Conservation (phyloP, 2,329 filamentous ascomycete genomes). For the Apiospora rasikravindrae region DNA sequence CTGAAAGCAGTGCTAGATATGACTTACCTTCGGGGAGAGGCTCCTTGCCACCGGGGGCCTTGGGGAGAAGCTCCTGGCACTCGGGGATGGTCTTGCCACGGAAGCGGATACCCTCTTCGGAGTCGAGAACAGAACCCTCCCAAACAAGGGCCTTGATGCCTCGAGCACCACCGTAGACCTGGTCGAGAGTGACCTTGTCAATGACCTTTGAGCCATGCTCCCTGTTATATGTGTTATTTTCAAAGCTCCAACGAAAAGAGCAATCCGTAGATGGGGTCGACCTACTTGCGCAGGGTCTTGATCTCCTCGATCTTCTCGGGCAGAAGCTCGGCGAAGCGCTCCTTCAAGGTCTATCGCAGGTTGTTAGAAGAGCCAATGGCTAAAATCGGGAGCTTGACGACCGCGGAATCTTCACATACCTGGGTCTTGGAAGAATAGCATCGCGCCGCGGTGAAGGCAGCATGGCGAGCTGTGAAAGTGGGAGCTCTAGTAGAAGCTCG, state of each 20-base stretch:
- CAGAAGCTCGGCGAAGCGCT: slow-evolving; percentile 94
- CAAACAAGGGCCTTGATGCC: slow-evolving; percentile 98
- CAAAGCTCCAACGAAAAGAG: slow-evolving; percentile 17
- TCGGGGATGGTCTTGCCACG: slow-evolving; percentile 99
- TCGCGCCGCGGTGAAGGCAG: slow-evolving; percentile 81
- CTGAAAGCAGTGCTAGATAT: background rate
- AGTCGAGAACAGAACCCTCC: slow-evolving; percentile 98
- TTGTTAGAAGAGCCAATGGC: slow-evolving; percentile 27
- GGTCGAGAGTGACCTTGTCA: slow-evolving; percentile 97
- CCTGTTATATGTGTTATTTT: slow-evolving; percentile 53
- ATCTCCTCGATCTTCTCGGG: slow-evolving; percentile 98
- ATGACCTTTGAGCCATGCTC: slow-evolving; percentile 95
- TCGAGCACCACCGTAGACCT: slow-evolving; percentile 98
- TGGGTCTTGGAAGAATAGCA: slow-evolving; percentile 94
- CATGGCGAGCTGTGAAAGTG: slow-evolving; percentile 70
- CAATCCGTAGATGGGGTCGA: slow-evolving; percentile 30
- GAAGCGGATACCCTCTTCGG: slow-evolving; percentile 99
- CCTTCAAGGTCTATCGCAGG: slow-evolving; percentile 81
- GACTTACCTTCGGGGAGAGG: slow-evolving; percentile 86
- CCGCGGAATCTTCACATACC: slow-evolving; percentile 52
- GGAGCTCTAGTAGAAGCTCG: slow-evolving; percentile 74
- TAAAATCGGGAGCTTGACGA: background rate
- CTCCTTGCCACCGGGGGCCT: slow-evolving; percentile 95
- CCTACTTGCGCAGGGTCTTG: slow-evolving; percentile 96
- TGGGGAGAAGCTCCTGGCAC: slow-evolving; percentile 96